Evolutionary conservation across 768 basidiomycete genomes (phyloP), one percentile per base, ranked within the genome.

Genomic region (Podaxis rugospora): DNA sequence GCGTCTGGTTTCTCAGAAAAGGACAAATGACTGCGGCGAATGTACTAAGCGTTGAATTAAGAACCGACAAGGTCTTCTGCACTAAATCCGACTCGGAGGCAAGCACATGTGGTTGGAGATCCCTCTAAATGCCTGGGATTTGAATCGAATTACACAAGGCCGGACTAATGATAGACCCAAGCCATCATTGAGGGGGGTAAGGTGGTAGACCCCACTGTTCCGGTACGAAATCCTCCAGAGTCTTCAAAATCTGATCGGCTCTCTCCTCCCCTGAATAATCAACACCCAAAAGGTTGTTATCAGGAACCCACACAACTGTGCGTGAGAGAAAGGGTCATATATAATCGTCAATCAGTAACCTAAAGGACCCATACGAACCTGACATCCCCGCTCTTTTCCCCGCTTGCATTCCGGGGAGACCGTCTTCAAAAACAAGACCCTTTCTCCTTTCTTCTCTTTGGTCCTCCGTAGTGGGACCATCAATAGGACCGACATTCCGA

Each of bases 371-470:
- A 44, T 16, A 64, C 81, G 39, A 58, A 93, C 93, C 92, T 59
- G 86, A 81, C 93, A 95, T 94, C 10, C 90, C 92, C 2, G 92
- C 92, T 59, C 89, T 79, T 68, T 89, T 90, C 3, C 87, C 93
- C 5, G 92, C 91, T 64, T 88, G 83, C 64, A 95, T 76, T 0
- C 93, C 93, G 0, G 83, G 83, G 44, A 91, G 72, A 3, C 85
- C 85, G 70, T 95, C 93, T 72, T 95, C 93, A 61, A 95, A 90
- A 1, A 95, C 86, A 0, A 95, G 75, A 0, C 91, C 91, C 61
- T 77, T 83, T 35, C 70, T 70, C 42, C 90, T 77, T 69, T 86
- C 86, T 36, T 64, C 69, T 37, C 65, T 66, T 65, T 85, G 74
- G 42, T 66, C 71, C 18, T 75, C 71, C 3, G 68, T 71, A 44